Conservation (phyloP, 768 basidiomycete genomes). For the Leccinum aurantiacum region DNA sequence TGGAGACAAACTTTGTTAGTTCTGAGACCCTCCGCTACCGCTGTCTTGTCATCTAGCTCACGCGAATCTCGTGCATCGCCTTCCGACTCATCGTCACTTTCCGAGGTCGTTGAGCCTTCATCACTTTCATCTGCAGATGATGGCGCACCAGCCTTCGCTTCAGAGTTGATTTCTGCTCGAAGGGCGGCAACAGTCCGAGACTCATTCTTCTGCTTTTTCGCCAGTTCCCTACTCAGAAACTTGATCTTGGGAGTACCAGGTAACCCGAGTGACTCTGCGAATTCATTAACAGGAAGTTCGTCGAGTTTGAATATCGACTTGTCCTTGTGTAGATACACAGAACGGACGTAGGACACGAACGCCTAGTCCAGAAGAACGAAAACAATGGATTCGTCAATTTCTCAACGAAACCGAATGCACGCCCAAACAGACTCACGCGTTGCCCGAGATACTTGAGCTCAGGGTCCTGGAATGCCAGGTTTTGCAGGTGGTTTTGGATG, state of each 20-base stretch:
- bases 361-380: constrained; percentile 50
- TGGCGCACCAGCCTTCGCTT: constrained; percentile 10
- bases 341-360: constrained; percentile 93
- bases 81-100: constrained; percentile 27
- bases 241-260: constrained; percentile 97
- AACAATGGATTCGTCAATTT: constrained; percentile 1
- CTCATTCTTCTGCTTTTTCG: constrained; percentile 77
- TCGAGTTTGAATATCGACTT: constrained; percentile 88
- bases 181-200: constrained; percentile 45
- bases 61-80: constrained; percentile 13
- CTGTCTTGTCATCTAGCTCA: background rate
- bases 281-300: constrained; percentile 78
- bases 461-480: constrained; percentile 89
- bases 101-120: constrained; percentile 20
- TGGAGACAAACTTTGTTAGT: constrained; percentile 41
- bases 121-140: constrained; percentile 23
- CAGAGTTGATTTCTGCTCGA: constrained; percentile 31
- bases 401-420: accelerated
- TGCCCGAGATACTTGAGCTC: constrained; percentile 98
- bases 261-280: constrained; percentile 86
- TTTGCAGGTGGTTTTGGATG: constrained; percentile 87
- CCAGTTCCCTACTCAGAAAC: constrained; percentile 65
- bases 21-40: constrained; percentile 23
- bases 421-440: constrained; percentile 52
- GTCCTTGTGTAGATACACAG: constrained; percentile 90